A percentile compares a stretch with the other conserved stretches of the same genome.
phyloP scores from a whole-genome alignment of 352 stramenopile genomes.

The Phytophthora tubulina region DNA sequence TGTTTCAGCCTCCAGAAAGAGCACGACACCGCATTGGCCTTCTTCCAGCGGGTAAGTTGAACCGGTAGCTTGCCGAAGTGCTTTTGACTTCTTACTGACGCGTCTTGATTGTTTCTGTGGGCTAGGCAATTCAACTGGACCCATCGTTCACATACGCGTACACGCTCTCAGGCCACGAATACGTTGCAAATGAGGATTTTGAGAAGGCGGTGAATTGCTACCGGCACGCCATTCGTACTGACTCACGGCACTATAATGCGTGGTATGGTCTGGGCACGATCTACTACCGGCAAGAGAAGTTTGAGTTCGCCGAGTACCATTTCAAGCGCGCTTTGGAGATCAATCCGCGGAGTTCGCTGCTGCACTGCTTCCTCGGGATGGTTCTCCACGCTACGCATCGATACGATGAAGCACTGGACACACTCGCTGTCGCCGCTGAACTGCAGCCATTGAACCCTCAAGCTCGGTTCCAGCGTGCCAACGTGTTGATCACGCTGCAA shows the following conservation, averaged over 20 bases:
- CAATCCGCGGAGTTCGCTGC: constrained; percentile 94
- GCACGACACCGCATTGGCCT: constrained; percentile 95
- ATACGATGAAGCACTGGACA: constrained; percentile 92
- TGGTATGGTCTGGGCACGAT: constrained; percentile 95
- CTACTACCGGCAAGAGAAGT: constrained; percentile 98
- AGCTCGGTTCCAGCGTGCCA: constrained; percentile 94
- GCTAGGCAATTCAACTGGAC: constrained; percentile 93
- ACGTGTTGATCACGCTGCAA: constrained; percentile 95
- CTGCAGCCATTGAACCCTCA: constrained; percentile 95
- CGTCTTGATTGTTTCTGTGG: neutral
- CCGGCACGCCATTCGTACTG: constrained; percentile 93
- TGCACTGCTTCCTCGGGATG: constrained; percentile 97
- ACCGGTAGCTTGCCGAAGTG: neutral
- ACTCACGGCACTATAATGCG: constrained; percentile 94
- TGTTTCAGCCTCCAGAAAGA: constrained; percentile 99
- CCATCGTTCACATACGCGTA: constrained; percentile 98
- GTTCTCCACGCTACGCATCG: constrained; percentile 93
- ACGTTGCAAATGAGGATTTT: constrained; percentile 98
- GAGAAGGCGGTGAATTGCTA: constrained; percentile 97
- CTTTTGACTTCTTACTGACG: constrained; percentile 7
- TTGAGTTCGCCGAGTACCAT: constrained; percentile 97
- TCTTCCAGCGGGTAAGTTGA: constrained; percentile 92
- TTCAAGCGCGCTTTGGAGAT: constrained; percentile 95
- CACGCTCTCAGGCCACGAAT: constrained; percentile 98
- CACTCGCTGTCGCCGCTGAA: constrained; percentile 87